Percentiles rank a stretch among this genome's conserved stretches.
phyloP scores from a whole-genome alignment of 2,329 filamentous ascomycete species.

The Fusarium metavorans region DNA sequence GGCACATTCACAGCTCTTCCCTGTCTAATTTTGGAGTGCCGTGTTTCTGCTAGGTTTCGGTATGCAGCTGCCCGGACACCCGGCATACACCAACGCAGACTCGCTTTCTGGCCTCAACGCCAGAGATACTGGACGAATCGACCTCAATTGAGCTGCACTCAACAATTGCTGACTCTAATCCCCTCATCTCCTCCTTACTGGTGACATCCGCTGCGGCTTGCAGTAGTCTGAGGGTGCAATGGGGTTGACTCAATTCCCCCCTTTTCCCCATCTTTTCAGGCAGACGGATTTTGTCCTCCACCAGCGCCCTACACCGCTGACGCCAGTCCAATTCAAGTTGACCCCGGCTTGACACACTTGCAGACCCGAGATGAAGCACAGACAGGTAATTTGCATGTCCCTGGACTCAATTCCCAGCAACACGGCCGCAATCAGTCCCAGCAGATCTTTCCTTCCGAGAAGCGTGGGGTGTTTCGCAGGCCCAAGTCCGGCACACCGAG shows the following conservation, averaged over 20 bases:
- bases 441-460: conserved; percentile 24
- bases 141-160: not conserved
- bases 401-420: conserved; percentile 12
- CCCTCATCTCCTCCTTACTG: conserved; percentile 3
- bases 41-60: conserved; percentile 28
- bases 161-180: not conserved
- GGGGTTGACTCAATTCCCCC: conserved; percentile 14
- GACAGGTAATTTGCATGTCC: conserved; percentile 33
- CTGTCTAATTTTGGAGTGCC: conserved; percentile 36
- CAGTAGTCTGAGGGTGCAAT: conserved; percentile 31
- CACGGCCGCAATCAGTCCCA: conserved; percentile 19
- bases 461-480: conserved; percentile 32
- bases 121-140: conserved; percentile 3
- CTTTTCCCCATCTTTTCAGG: conserved; percentile 35
- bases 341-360: conserved; percentile 9
- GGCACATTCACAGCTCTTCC: conserved; percentile 32
- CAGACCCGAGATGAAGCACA: conserved; percentile 23
- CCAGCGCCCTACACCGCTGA: conserved; percentile 26
- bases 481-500: conserved; percentile 28
- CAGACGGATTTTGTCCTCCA: conserved; percentile 39
- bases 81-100: conserved; percentile 22
- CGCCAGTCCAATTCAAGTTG: conserved; percentile 21
- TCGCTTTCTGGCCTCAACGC: conserved; percentile 16
- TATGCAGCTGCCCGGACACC: conserved; percentile 34
- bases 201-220: conserved; percentile 33